A percentile compares a stretch with the other conserved stretches of the same genome.
Evolutionary conservation across 1,139 yeast genomes (phyloP).

Genomic region (Sugiyamaella grinbergsii): DNA sequence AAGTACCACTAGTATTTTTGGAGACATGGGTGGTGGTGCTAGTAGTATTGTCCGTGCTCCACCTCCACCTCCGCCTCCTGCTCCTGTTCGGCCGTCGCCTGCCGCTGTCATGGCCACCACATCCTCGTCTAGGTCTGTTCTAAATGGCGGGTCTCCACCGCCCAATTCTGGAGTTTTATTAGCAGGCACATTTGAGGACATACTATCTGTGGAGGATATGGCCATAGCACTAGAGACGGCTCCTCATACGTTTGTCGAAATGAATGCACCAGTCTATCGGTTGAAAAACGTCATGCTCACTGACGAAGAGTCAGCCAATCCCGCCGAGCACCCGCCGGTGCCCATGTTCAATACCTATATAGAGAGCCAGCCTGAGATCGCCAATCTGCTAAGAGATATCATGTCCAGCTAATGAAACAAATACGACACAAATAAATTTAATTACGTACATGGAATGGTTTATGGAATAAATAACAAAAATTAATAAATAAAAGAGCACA

Average conservation of each 20-base stretch:
- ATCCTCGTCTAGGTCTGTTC: background rate
- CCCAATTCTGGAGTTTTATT: slow-evolving; percentile 7
- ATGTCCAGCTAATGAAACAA: slow-evolving; percentile 22
- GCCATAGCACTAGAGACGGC: slow-evolving; percentile 38
- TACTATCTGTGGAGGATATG: slow-evolving; percentile 41
- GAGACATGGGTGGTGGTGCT: background rate
- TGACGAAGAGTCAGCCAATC: slow-evolving; percentile 33
- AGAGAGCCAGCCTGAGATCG: slow-evolving; percentile 20
- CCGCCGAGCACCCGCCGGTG: slow-evolving; percentile 8
- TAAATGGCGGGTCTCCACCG: background rate
- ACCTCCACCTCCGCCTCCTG: background rate
- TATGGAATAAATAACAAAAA: slow-evolving; percentile 3
- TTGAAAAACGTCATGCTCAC: slow-evolving; percentile 39
- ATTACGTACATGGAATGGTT: background rate
- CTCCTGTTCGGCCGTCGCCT: background rate
- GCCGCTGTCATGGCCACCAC: background rate
- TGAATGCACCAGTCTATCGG: slow-evolving; percentile 39
- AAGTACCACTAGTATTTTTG: slow-evolving; percentile 6
- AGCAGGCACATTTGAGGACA: slow-evolving; percentile 29
- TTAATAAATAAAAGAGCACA: too few species aligned
- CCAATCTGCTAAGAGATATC: slow-evolving; percentile 23
- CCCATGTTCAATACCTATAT: slow-evolving; percentile 11
- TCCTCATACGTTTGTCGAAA: slow-evolving; percentile 41
- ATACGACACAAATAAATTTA: background rate
- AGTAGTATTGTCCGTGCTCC: background rate